Conservation (phyloP, 2,329 filamentous ascomycete species). For the Aspergillus tamarii region DNA sequence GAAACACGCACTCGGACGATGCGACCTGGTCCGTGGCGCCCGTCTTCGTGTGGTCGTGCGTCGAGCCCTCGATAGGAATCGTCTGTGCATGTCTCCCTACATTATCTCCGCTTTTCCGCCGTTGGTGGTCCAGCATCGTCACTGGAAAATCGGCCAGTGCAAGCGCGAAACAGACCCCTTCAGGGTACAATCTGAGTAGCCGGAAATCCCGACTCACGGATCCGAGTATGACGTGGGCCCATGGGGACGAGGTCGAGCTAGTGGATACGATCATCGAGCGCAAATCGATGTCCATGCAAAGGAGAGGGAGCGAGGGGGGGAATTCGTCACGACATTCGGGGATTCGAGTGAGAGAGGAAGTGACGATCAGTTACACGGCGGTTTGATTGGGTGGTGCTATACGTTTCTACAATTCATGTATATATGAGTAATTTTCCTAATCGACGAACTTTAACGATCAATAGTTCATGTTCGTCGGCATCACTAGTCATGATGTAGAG, state of each 20-base stretch:
- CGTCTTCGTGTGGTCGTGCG: constrained; percentile 7
- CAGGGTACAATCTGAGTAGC: not conserved
- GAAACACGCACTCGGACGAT: not conserved
- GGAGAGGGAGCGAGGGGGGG: not conserved
- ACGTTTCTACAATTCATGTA: not conserved
- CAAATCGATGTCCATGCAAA: not conserved
- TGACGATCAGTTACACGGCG: not conserved
- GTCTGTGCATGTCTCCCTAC: constrained; percentile 8
- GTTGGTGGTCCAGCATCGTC: not conserved
- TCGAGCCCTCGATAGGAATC: constrained; percentile 5
- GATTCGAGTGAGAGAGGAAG: not conserved
- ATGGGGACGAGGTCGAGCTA: not conserved
- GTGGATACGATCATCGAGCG: not conserved
- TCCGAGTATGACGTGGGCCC: not conserved
- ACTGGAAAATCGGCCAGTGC: not conserved
- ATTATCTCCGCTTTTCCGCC: not conserved
- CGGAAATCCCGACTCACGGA: not conserved
- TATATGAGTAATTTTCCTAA: not conserved
- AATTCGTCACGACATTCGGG: not conserved
- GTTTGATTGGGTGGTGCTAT: not conserved
- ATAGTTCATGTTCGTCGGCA: not conserved
- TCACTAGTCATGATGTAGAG: not conserved
- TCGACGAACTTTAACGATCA: not conserved
- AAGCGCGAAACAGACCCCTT: not conserved
- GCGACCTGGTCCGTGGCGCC: constrained; percentile 2